Base-by-base conservation (phyloP, 1,284 basidiomycete species). In the Moesziomyces globuligerus region DNA sequence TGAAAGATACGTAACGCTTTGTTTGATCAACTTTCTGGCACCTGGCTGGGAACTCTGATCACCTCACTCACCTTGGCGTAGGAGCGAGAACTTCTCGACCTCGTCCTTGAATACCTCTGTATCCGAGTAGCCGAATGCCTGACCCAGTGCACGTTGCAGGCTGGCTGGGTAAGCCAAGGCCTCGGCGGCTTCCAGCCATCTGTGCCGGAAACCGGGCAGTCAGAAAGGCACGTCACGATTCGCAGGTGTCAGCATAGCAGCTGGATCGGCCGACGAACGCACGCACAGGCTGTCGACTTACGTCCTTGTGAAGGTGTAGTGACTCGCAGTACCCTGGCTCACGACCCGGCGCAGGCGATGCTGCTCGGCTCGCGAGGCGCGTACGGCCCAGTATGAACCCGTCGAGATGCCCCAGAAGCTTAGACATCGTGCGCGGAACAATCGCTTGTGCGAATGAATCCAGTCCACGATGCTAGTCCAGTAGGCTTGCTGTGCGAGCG, bases 161-260 rank as follows among this genome's bases (percentile, higher is more conserved):
- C 69, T 72, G 11, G 52, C 45, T 21, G 69, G 69, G 11, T 72
- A 72, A n/a, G 54, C 50, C 3, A 67, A 51, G 3, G 46, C 42
- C 39, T 72, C 69, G 15, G 58, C 62, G 4, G 69, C 62, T 18
- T 67, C 58, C 10, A 72, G 69, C 69, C 69, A 72, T 40, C 61
- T 64, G 41, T 43, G 0, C 17, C n/a, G n/a, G n/a, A n/a, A n/a
- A n/a, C n/a, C n/a, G n/a, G n/a, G n/a, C n/a, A n/a, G n/a, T n/a
- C n/a, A n/a, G n/a, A n/a, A n/a, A n/a, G n/a, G n/a, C n/a, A n/a
- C n/a, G n/a, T n/a, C n/a, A n/a, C n/a, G n/a, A n/a, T n/a, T n/a
- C n/a, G n/a, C n/a, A n/a, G n/a, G n/a, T n/a, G n/a, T n/a, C n/a
- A n/a, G n/a, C n/a, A n/a, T n/a, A n/a, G n/a, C n/a, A n/a, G n/a